A percentile compares a stretch with the other conserved stretches of the same genome.
phyloP scores from a whole-genome alignment of 495 filamentous ascomycete genomes.

The Aspergillus hancockii region DNA sequence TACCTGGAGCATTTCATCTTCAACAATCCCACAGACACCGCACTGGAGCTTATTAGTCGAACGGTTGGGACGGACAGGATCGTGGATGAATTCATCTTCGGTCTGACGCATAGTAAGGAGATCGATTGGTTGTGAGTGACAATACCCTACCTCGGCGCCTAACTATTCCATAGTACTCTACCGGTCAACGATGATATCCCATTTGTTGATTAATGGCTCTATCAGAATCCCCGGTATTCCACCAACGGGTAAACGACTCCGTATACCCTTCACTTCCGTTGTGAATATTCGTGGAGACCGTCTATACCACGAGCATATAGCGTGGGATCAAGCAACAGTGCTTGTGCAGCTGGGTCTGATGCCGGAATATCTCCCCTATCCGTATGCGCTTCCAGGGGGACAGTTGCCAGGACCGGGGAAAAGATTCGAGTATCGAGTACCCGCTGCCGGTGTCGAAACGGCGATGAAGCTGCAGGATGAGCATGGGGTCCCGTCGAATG shows the following conservation, averaged over 20 bases:
- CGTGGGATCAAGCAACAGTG: slow-evolving; percentile 82
- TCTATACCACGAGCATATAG: slow-evolving; percentile 77
- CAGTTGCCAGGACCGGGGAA: slow-evolving; percentile 37
- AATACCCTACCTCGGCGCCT: neutral
- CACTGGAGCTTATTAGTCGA: slow-evolving; percentile 68
- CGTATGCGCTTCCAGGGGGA: slow-evolving; percentile 51
- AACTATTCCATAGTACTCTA: slow-evolving; percentile 5
- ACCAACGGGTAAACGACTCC: slow-evolving; percentile 63
- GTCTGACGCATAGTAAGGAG: slow-evolving; percentile 65
- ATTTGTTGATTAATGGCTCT: slow-evolving; percentile 16
- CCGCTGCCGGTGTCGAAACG: slow-evolving; percentile 64
- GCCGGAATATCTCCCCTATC: slow-evolving; percentile 60
- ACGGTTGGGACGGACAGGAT: slow-evolving; percentile 62
- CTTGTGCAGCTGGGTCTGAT: slow-evolving; percentile 73
- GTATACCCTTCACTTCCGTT: slow-evolving; percentile 69
- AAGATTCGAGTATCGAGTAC: slow-evolving; percentile 64
- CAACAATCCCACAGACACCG: slow-evolving; percentile 63
- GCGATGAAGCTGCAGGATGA: slow-evolving; percentile 66
- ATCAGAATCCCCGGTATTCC: slow-evolving; percentile 65
- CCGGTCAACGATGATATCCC: slow-evolving; percentile 37
- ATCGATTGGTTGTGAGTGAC: slow-evolving; percentile 68
- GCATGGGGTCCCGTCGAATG: slow-evolving; percentile 59
- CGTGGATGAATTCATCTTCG: slow-evolving; percentile 57
- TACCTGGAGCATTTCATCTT: slow-evolving; percentile 76
- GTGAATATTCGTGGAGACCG: slow-evolving; percentile 76